Evolutionary conservation across 2,329 filamentous ascomycete genomes (phyloP).

Genomic region (Domatiomyces globalis): DNA sequence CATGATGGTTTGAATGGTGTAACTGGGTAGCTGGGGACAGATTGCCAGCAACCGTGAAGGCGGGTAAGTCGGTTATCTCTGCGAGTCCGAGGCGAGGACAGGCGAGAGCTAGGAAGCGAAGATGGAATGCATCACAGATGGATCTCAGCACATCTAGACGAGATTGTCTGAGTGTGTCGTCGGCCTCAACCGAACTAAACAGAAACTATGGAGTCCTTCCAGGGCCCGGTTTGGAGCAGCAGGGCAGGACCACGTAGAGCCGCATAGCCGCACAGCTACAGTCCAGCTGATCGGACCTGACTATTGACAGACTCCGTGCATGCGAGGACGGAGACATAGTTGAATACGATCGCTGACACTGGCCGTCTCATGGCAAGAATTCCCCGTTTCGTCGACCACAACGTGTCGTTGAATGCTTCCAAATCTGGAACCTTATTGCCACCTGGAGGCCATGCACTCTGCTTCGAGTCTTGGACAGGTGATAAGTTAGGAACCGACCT

Average conservation of each 20-base stretch:
- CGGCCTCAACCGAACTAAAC: not conserved
- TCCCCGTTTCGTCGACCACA: not conserved
- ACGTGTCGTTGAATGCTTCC: not conserved
- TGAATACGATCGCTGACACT: not conserved
- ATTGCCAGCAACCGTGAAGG: not conserved
- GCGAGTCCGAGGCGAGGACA: not conserved
- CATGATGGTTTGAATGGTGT: not conserved
- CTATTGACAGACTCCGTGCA: not conserved
- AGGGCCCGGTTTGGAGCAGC: not conserved
- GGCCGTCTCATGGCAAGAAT: not conserved
- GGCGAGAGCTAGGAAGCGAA: not conserved
- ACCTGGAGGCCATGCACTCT: not conserved
- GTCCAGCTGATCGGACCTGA: not conserved
- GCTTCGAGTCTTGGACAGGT: not conserved
- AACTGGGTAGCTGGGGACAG: not conserved
- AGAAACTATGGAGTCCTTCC: not conserved
- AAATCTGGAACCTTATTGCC: not conserved
- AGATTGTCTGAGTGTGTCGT: too few species aligned
- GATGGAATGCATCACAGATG: not conserved
- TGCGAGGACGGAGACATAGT: not conserved
- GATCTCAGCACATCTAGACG: not conserved
- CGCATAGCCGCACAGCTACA: not conserved
- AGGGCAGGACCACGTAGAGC: not conserved
- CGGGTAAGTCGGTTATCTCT: not conserved
- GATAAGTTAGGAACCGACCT: not conserved